phyloP scores from a whole-genome alignment of 169 alveolate genomes.

The Sarcocystis neurona region DNA sequence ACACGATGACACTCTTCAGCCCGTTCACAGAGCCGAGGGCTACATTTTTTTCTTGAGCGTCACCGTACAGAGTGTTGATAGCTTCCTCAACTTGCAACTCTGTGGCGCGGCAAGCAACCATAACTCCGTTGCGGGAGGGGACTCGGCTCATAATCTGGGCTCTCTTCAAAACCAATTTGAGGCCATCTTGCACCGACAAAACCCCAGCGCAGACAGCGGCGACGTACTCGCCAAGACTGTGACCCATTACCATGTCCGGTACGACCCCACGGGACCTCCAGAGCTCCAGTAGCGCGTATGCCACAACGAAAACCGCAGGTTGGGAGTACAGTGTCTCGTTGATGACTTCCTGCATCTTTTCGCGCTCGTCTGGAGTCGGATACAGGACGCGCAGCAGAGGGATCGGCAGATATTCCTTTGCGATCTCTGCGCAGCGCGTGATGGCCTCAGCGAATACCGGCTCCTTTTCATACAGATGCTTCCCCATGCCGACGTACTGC shows the following conservation, averaged over 20 bases:
- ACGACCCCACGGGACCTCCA: constrained; percentile 72
- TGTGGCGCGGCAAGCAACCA: constrained; percentile 60
- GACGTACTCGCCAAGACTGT: constrained; percentile 74
- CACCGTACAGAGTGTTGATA: constrained; percentile 40
- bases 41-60: constrained; percentile 38
- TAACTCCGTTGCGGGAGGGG: constrained; percentile 50
- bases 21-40: constrained; percentile 71
- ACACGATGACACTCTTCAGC: constrained; percentile 74
- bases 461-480: constrained; percentile 65
- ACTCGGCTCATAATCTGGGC: constrained; percentile 38
- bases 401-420: constrained; percentile 2
- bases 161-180: constrained; percentile 44
- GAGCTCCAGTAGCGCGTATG: constrained; percentile 70
- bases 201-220: constrained; percentile 77
- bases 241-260: constrained; percentile 77
- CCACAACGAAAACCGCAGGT: constrained; percentile 71
- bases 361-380: constrained; percentile 49
- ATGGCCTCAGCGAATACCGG: constrained; percentile 62
- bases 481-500: constrained; percentile 69
- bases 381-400: constrained; percentile 35
- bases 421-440: constrained; percentile 43
- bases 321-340: constrained; percentile 55
- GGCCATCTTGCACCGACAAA: constrained; percentile 63
- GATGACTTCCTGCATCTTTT: neutral
- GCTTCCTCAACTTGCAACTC: constrained; percentile 51